Percentiles rank a stretch among this genome's conserved stretches.
These are phyloP conservation scores for Cordyceps militaris DNA, from an alignment of 2,329 filamentous ascomycete genomes.

Conservation along the genomic window DNA sequence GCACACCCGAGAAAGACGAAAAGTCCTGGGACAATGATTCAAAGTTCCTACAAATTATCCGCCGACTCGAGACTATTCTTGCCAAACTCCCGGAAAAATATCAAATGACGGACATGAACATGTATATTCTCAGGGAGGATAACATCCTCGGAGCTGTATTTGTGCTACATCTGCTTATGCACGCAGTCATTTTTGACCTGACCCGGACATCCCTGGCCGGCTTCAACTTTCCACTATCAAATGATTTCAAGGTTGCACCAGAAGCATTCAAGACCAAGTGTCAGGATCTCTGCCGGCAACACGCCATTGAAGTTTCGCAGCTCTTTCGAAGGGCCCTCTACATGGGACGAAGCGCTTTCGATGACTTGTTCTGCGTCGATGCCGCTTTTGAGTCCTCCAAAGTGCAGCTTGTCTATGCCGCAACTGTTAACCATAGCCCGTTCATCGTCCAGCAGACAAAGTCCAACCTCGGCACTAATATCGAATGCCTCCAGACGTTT, in stretches of 20 bases:
- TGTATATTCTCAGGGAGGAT: slow-evolving; percentile 17
- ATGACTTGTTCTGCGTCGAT: slow-evolving; percentile 19
- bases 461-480: slow-evolving; percentile 18
- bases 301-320: slow-evolving; percentile 19
- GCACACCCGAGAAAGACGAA: slow-evolving; percentile 12
- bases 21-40: slow-evolving; percentile 12
- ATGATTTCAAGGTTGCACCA: slow-evolving; percentile 18
- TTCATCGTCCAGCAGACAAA: slow-evolving; percentile 16
- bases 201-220: slow-evolving; percentile 20
- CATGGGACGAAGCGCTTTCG: slow-evolving; percentile 15
- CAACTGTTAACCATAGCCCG: slow-evolving; percentile 18
- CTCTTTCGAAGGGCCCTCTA: slow-evolving; percentile 17
- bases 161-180: slow-evolving; percentile 20
- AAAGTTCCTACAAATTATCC: slow-evolving; percentile 14
- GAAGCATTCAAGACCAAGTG: slow-evolving; percentile 17
- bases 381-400: slow-evolving; percentile 21
- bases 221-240: slow-evolving; percentile 21
- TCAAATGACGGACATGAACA: slow-evolving; percentile 17
- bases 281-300: slow-evolving; percentile 18
- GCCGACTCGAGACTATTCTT: slow-evolving; percentile 17
- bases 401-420: slow-evolving; percentile 21
- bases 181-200: slow-evolving; percentile 20
- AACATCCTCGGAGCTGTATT: slow-evolving; percentile 20
- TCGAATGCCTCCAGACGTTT: slow-evolving; percentile 16
- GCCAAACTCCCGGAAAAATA: slow-evolving; percentile 19